phyloP scores from a whole-genome alignment of 495 filamentous ascomycete species.

The Cairneyella variabilis region DNA sequence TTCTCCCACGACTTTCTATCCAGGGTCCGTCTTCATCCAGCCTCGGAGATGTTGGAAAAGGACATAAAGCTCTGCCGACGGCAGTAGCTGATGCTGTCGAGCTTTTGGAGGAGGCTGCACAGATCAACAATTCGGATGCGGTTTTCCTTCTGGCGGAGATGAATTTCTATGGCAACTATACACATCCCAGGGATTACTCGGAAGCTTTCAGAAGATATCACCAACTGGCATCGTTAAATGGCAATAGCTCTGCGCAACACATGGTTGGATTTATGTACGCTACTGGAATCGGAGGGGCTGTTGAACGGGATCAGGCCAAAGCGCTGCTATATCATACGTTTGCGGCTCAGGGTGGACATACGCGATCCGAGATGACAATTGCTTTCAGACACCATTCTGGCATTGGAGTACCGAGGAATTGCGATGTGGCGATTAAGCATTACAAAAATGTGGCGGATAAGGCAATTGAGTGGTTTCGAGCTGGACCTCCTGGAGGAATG shows the following conservation, averaged over 20 bases:
- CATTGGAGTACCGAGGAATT: slow-evolving; percentile 80
- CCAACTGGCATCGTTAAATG: slow-evolving; percentile 68
- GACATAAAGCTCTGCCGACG: slow-evolving; percentile 24
- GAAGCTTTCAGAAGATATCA: slow-evolving; percentile 81
- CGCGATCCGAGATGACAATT: slow-evolving; percentile 87
- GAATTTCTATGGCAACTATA: slow-evolving; percentile 95
- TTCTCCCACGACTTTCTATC: slow-evolving; percentile 22
- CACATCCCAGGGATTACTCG: slow-evolving; percentile 78
- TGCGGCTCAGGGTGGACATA: slow-evolving; percentile 80
- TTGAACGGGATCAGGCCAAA: slow-evolving; percentile 86
- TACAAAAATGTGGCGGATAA: slow-evolving; percentile 96
- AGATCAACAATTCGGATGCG: slow-evolving; percentile 77
- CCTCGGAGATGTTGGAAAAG: neutral
- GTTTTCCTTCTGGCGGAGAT: slow-evolving; percentile 88
- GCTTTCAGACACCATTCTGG: slow-evolving; percentile 84
- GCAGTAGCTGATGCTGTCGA: slow-evolving; percentile 59
- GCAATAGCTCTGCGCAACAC: slow-evolving; percentile 87
- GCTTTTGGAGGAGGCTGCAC: slow-evolving; percentile 71
- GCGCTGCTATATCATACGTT: slow-evolving; percentile 93
- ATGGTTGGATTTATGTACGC: slow-evolving; percentile 97
- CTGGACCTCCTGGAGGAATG: slow-evolving; percentile 88
- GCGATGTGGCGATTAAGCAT: slow-evolving; percentile 77
- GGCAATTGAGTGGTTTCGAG: slow-evolving; percentile 77
- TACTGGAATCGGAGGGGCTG: slow-evolving; percentile 79
- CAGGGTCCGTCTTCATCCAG: slow-evolving; percentile 16